Base-by-base conservation (phyloP, 1,284 basidiomycete genomes). In the Pterulicium gracile region DNA sequence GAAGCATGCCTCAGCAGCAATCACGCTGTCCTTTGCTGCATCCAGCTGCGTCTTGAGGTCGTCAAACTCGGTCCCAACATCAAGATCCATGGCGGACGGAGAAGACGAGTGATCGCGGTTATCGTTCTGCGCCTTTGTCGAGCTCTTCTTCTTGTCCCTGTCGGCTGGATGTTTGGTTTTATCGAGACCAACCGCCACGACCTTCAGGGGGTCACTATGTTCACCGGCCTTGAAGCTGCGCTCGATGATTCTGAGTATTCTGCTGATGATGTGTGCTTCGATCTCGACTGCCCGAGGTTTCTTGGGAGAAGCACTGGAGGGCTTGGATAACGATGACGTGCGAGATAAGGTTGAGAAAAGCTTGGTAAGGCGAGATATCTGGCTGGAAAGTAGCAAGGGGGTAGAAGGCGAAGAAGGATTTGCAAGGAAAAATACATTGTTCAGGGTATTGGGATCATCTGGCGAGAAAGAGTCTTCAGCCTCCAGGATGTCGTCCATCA, bases 401-500 rank as follows among this genome's bases (percentile, higher is more conserved):
- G 69, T 69, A 3, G 72, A 65, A 41, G 68, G 65, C 43, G 85
- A 79, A 13, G 62, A 54, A 0, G 82, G 81, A 12, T 79, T 62
- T 1, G 66, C 56, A 1, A 81, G 81, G 56, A 93, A 92, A 59
- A 75, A 87, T 3, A 79, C 75, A 18, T 65, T 55, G 7, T 79
- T 72, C 5, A 90, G 63, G 12, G 63, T 58, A 3, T 68, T 52
- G 34, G 77, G 72, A 1, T 76, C 66, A 49, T 87, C 81, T 1
- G 81, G 71, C 2, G 85, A 75, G 17, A 95, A 68, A 0, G 75
- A 62, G 57, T 95, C 92, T 57, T 94, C 87, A 0, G 90, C 88
- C 58, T 94, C 89, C 53, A 94, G 88, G 17, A 95, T 76, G 48
- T 94, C 89, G 50, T 94, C 89, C 1, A 94, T 67, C 15, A 84